Evolutionary conservation across 2,329 filamentous ascomycete genomes (phyloP).

Genomic region (Ilyonectria destructans): DNA sequence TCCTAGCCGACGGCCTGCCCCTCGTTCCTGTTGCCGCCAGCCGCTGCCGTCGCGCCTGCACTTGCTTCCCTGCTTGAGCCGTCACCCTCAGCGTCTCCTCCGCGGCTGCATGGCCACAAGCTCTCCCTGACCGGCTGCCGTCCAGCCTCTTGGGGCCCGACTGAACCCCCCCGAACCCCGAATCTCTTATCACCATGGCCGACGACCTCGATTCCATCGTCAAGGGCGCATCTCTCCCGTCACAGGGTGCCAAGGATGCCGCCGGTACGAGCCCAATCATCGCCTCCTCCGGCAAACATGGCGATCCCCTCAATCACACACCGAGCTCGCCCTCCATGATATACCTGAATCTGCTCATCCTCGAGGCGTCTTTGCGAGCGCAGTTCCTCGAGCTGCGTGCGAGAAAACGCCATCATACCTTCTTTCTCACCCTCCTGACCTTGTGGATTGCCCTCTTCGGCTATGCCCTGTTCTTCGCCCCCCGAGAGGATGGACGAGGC

Average conservation of each 20-base stretch:
- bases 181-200: slow-evolving; percentile 63
- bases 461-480: slow-evolving; percentile 94
- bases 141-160: slow-evolving; percentile 39
- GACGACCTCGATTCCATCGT: slow-evolving; percentile 88
- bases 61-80: slow-evolving; percentile 17
- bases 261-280: slow-evolving; percentile 62
- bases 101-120: slow-evolving; percentile 42
- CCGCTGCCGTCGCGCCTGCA: background rate
- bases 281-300: slow-evolving; percentile 62
- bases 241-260: slow-evolving; percentile 63
- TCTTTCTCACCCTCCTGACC: slow-evolving; percentile 86
- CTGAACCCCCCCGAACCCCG: slow-evolving; percentile 9
- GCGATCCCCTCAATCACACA: slow-evolving; percentile 84
- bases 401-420: slow-evolving; percentile 91
- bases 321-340: slow-evolving; percentile 97
- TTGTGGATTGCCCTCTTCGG: slow-evolving; percentile 89
- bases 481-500: slow-evolving; percentile 93
- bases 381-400: slow-evolving; percentile 94
- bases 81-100: slow-evolving; percentile 14
- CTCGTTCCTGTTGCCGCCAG: slow-evolving; percentile 3
- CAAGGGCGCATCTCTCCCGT: slow-evolving; percentile 85
- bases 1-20: slow-evolving; percentile 4
- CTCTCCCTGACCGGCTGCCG: slow-evolving; percentile 44
- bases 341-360: slow-evolving; percentile 97
- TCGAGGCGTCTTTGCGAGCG: slow-evolving; percentile 92